Conservation (phyloP, 495 filamentous ascomycete genomes). For the Daldinia loculata region DNA sequence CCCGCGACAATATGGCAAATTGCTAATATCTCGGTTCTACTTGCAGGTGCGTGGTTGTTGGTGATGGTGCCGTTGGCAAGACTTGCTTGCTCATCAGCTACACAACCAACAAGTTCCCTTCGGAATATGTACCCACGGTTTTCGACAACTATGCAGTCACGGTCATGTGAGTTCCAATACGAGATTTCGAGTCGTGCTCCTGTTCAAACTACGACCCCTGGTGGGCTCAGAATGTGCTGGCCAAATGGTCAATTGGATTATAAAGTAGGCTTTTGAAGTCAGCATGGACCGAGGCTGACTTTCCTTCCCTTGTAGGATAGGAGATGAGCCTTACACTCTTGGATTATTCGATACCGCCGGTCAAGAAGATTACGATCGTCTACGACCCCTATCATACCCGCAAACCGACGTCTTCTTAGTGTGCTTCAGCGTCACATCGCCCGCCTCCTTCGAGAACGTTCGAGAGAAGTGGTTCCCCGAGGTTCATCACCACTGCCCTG, state of each 20-base stretch:
- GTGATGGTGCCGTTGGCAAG: conserved; percentile 99
- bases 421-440: conserved; percentile 97
- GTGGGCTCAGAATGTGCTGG: background rate
- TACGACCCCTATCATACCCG: conserved; percentile 94
- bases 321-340: conserved; percentile 97
- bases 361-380: conserved; percentile 98
- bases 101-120: conserved; percentile 99
- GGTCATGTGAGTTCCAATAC: conserved; percentile 80
- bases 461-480: conserved; percentile 99
- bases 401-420: conserved; percentile 99
- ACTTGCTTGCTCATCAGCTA: conserved; percentile 98
- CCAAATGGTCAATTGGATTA: conserved; percentile 23
- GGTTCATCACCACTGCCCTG: conserved; percentile 97
- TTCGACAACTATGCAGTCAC: conserved; percentile 99
- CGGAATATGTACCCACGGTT: conserved; percentile 98
- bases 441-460: conserved; percentile 99
- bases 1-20: background rate
- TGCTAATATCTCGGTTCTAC: conserved; percentile 23
- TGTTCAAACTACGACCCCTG: background rate
- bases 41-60: conserved; percentile 93
- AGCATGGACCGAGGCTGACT: conserved; percentile 35
- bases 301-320: conserved; percentile 73
- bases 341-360: conserved; percentile 98
- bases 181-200: background rate
- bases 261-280: conserved; percentile 7